Base-by-base conservation (phyloP, 108 stramenopile genomes). In the Cylindrotheca closterium region DNA sequence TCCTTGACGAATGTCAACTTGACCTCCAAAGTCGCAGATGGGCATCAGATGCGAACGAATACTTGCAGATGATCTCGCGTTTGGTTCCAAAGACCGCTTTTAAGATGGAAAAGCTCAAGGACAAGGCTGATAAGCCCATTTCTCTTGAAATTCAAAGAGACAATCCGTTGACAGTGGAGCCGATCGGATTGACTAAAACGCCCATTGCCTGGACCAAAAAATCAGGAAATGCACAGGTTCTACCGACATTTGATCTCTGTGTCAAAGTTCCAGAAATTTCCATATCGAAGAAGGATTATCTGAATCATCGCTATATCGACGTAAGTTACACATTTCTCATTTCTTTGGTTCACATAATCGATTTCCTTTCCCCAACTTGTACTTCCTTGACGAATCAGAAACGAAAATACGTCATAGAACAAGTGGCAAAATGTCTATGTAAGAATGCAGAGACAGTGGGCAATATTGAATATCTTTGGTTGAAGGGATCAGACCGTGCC, bases 241-340 rank as follows among this genome's bases (percentile, higher is more conserved):
- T 94, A 49, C 92, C 92, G 0, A 72, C 82, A 24, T 78, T 91
- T 69, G 81, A 82, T 34, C 65, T 84, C 62, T 73, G 73, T 24
- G 81, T 93, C n/a, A 54, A 82, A 47, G 51, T 86, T 23, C 71
- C 78, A 4, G 55, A 28, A 15, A 71, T 54, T 18, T 56, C 83
- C 24, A 75, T 87, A 50, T 56, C 67, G 50, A 60, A 73, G 18
- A 93, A 93, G 74, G 89, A 90, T 68, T 94, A 88, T 63, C 49
- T 87, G 69, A 78, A 88, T 52, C 58, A 84, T 45, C 65, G 87
- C 26, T 94, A 86, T 60, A 73, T 83, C 60, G 92, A 93, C 77
- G 89, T 91, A 80, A 79, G 89, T 80, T 51, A 7, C n/a, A n/a
- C 1, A 45, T 42, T 18, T 2, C 15, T 15, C 23, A 26, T 1